phyloP scores from a whole-genome alignment of 768 basidiomycete species.

The Dioszegia aurantiaca region DNA sequence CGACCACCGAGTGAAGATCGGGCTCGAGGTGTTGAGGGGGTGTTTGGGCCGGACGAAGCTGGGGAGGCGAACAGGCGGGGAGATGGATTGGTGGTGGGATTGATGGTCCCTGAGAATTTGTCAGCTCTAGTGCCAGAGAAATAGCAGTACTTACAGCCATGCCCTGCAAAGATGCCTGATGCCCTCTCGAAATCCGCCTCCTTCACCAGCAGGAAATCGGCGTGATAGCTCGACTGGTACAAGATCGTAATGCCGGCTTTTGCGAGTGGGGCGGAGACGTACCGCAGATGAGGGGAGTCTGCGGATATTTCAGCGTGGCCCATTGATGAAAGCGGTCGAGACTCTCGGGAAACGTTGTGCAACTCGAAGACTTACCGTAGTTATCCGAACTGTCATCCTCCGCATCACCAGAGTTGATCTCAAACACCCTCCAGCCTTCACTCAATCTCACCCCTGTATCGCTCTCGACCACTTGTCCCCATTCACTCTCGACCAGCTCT shows the following conservation, averaged over 20 bases:
- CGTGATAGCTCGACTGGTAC: constrained; percentile 25
- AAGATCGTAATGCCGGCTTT: constrained; percentile 39
- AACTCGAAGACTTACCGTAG: constrained; percentile 29
- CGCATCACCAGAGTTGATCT: constrained; percentile 40
- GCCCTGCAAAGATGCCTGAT: constrained; percentile 28
- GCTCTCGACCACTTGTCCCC: constrained; percentile 14
- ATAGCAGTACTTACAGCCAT: constrained; percentile 35
- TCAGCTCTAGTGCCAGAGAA: background rate
- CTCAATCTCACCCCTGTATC: constrained; percentile 29
- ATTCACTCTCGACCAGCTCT: constrained; percentile 31
- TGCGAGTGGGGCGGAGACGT: constrained; percentile 39
- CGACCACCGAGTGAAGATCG: background rate
- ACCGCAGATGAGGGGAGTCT: constrained; percentile 45
- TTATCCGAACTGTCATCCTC: constrained; percentile 28
- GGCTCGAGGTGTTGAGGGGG: constrained; percentile 5
- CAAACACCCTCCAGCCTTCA: constrained; percentile 39
- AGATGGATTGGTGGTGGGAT: constrained; percentile 7
- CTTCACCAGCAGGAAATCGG: constrained; percentile 33
- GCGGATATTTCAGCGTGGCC: background rate
- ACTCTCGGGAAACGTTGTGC: background rate
- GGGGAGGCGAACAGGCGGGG: constrained; percentile 8
- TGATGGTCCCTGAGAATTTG: constrained; percentile 3
- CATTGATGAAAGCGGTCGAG: too few relatives aligned
- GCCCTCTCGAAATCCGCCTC: constrained; percentile 36
- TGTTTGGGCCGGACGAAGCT: background rate